Evolutionary conservation across 345 rosid species (phyloP).

Genomic region (Eucalyptus curtisii): DNA sequence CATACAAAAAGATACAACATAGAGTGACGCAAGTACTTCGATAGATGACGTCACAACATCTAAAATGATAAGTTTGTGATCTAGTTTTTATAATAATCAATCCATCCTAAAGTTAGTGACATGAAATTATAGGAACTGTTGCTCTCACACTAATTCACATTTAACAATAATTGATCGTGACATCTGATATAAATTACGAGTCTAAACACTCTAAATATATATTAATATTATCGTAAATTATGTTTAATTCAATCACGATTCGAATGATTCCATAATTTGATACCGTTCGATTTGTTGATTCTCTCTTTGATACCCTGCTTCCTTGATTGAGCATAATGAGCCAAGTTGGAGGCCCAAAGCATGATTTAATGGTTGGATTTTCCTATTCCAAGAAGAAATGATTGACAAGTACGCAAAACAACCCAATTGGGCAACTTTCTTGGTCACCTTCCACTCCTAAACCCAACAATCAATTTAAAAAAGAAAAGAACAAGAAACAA

Average conservation of each 20-base stretch:
- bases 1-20: neutral
- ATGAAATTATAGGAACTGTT: neutral
- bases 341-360: neutral
- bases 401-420: neutral
- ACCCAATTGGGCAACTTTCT: neutral
- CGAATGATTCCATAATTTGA: neutral
- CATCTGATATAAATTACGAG: neutral
- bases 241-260: neutral
- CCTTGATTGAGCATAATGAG: neutral
- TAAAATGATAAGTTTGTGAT: neutral
- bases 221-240: neutral
- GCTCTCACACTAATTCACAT: neutral
- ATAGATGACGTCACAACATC: neutral
- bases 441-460: neutral
- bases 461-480: neutral
- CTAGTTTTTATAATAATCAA: neutral
- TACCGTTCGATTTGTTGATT: neutral
- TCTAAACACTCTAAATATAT: neutral
- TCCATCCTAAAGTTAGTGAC: neutral
- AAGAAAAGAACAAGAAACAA: neutral
- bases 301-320: neutral
- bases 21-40: neutral
- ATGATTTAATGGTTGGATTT: neutral
- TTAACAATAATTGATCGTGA: fast-evolving
- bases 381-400: neutral